phyloP scores from a whole-genome alignment of 495 filamentous ascomycete genomes.

The Hyphodiscus hymeniophilus region DNA sequence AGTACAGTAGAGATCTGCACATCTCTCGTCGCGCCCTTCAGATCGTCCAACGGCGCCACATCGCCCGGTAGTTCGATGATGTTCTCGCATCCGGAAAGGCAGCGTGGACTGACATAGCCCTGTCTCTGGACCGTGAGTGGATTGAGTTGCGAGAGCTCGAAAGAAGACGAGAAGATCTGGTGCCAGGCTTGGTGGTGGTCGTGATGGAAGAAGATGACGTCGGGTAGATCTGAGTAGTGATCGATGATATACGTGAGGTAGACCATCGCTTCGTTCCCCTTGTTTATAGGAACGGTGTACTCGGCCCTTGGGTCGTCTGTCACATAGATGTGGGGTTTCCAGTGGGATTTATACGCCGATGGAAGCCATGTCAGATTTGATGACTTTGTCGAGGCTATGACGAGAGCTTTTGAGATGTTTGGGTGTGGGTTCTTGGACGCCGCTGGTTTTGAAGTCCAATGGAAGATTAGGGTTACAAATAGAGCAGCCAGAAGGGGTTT shows the following conservation, averaged over 20 bases:
- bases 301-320: slow-evolving; percentile 31
- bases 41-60: slow-evolving; percentile 5
- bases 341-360: slow-evolving; percentile 20
- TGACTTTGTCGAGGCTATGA: slow-evolving; percentile 2
- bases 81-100: slow-evolving; percentile 12
- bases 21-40: slow-evolving; percentile 4
- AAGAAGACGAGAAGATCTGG: slow-evolving; percentile 8
- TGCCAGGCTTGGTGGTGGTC: slow-evolving; percentile 37
- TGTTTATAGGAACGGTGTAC: slow-evolving; percentile 9
- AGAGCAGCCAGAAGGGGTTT: slow-evolving; percentile 3
- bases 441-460: neutral
- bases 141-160: slow-evolving; percentile 32
- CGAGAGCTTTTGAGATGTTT: slow-evolving; percentile 2
- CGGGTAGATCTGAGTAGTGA: slow-evolving; percentile 38
- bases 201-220: slow-evolving; percentile 41
- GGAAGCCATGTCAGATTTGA: slow-evolving; percentile 8
- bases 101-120: slow-evolving; percentile 40
- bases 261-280: slow-evolving; percentile 43
- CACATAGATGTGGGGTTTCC: slow-evolving; percentile 43
- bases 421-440: slow-evolving; percentile 4
- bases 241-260: slow-evolving; percentile 47
- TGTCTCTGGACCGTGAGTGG: slow-evolving; percentile 31
- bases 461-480: neutral
- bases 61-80: slow-evolving; percentile 8
- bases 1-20: slow-evolving; percentile 6